A percentile compares a stretch with the other conserved stretches of the same genome.
Evolutionary conservation across 768 basidiomycete species (phyloP).

Genomic region (Chalciporus pseudorubinellus): DNA sequence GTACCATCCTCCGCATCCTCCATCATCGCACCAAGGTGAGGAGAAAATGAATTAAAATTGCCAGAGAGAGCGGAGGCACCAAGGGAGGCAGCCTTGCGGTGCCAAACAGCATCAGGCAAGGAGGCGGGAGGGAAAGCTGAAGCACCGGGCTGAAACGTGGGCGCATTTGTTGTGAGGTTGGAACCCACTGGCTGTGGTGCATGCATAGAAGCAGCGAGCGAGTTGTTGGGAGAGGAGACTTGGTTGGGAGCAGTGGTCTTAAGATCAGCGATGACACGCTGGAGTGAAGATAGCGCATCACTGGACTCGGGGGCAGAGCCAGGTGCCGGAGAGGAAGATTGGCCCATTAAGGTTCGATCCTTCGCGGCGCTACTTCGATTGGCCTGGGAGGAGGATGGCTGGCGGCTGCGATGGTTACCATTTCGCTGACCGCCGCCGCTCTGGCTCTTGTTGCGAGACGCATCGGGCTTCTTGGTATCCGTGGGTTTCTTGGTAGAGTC

Average conservation of each 20-base stretch:
- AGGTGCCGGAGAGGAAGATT: conserved; percentile 47
- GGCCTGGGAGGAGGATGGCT: conserved; percentile 57
- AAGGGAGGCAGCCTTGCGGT: conserved; percentile 80
- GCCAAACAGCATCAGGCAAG: conserved; percentile 53
- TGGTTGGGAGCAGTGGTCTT: conserved; percentile 73
- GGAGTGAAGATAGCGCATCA: conserved; percentile 82
- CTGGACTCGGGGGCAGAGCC: conserved; percentile 60
- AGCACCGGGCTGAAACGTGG: conserved; percentile 72
- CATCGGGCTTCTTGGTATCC: conserved; percentile 52
- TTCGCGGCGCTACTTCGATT: conserved; percentile 50
- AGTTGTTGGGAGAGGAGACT: conserved; percentile 37
- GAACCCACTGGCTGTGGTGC: conserved; percentile 45
- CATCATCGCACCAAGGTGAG: conserved; percentile 79
- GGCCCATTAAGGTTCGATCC: conserved; percentile 42
- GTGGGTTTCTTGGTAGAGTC: conserved; percentile 65
- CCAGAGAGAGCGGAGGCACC: conserved; percentile 56
- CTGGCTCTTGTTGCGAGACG: conserved; percentile 52
- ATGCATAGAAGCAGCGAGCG: conserved; percentile 44
- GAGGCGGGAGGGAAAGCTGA: conserved; percentile 48
- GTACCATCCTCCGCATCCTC: conserved; percentile 73
- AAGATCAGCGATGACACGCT: conserved; percentile 91
- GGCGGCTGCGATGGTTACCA: conserved; percentile 52
- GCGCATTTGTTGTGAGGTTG: conserved; percentile 62
- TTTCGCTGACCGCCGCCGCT: conserved; percentile 45
- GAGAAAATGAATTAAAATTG: conserved; percentile 70